Evolutionary conservation across 1,284 basidiomycete species (phyloP).

Genomic region (Pascua sp.): DNA sequence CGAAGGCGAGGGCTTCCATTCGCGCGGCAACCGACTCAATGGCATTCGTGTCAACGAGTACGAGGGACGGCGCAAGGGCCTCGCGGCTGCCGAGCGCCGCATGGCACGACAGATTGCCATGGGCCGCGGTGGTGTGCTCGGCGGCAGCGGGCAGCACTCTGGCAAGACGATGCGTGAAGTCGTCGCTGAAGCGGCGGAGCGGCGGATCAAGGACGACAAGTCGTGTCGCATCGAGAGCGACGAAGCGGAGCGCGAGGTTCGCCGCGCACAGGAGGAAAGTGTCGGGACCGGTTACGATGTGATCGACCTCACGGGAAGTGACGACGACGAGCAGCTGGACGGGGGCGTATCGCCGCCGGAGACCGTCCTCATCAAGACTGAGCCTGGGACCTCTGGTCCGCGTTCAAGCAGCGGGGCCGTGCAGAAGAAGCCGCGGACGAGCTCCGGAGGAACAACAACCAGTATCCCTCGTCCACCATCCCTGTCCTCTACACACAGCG

Average conservation of each 20-base stretch:
- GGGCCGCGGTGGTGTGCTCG: constrained; percentile 55
- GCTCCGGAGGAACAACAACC: no score
- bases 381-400: constrained; percentile 14
- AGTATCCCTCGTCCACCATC: no score
- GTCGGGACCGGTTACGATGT: constrained; percentile 60
- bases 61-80: constrained; percentile 61
- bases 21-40: constrained; percentile 65
- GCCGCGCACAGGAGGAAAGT: constrained; percentile 65
- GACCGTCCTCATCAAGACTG: constrained; percentile 22
- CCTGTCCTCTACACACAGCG: no score
- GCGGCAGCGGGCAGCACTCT: constrained; percentile 29
- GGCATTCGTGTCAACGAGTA: constrained; percentile 62
- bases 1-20: constrained; percentile 73
- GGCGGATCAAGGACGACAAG: constrained; percentile 66
- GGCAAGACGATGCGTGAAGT: constrained; percentile 65
- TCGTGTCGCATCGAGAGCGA: constrained; percentile 55
- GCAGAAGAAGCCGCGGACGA: no score
- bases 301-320: constrained; percentile 3
- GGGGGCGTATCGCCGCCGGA: background rate
- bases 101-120: constrained; percentile 54
- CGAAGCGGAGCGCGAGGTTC: constrained; percentile 64
- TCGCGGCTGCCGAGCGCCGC: constrained; percentile 73
- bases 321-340: constrained; percentile 3
- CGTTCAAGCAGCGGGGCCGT: no score
- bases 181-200: constrained; percentile 77